These are phyloP conservation scores for Crithidia sp. DNA, from an alignment of 208 protist genomes.

Conservation along the genomic window DNA sequence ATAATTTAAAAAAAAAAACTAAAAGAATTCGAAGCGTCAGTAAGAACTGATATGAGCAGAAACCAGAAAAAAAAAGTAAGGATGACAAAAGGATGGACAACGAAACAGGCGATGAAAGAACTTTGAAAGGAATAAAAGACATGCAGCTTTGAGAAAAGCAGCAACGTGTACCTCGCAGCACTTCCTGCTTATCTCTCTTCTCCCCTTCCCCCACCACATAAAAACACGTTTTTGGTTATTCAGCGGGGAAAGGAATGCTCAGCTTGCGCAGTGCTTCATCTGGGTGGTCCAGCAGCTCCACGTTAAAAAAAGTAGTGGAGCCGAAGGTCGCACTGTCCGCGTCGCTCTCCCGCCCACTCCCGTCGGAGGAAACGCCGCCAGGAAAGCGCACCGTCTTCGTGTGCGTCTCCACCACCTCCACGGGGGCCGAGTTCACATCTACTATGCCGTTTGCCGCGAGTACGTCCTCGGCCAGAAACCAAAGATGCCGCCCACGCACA, in stretches of 20 bases:
- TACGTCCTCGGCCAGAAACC: conserved; percentile 74
- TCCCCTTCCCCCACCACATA: not conserved
- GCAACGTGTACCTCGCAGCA: too few species aligned
- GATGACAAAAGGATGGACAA: conserved; percentile 2
- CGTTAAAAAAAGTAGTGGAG: conserved; percentile 44
- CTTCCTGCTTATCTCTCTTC: too few species aligned
- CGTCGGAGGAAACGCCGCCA: not conserved
- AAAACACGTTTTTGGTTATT: too few species aligned
- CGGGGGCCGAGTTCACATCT: conserved; percentile 77
- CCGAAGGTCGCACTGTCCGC: too few species aligned
- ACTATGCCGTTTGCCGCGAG: conserved; percentile 62
- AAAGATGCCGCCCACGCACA: conserved; percentile 36
- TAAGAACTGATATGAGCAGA: not conserved
- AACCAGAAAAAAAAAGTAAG: conserved; percentile 11
- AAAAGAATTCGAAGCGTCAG: not conserved
- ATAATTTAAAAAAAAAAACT: too few species aligned
- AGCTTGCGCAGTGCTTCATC: conserved; percentile 49
- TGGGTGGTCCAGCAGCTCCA: conserved; percentile 53
- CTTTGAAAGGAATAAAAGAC: too few species aligned
- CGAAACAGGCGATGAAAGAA: not conserved
- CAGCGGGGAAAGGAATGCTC: not conserved
- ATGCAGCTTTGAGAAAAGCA: too few species aligned
- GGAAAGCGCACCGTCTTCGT: not conserved
- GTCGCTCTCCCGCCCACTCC: too few species aligned
- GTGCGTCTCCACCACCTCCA: conserved; percentile 35